Base-by-base conservation (phyloP, 805 yeast genomes). In the Komagataella phaffii region DNA sequence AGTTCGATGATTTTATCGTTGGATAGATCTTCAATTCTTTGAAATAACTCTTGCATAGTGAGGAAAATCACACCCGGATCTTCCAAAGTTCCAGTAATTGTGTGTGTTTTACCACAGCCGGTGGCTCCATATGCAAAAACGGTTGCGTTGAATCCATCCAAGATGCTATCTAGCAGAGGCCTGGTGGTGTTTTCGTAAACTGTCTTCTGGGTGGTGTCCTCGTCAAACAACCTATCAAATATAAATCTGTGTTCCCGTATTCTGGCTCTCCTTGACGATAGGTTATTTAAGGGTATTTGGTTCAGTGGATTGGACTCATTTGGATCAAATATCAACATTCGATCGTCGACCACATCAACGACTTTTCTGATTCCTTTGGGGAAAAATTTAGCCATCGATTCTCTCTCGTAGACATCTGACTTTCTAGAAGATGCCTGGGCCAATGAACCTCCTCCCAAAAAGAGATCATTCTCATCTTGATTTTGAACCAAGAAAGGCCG, bases 91-190 rank as follows among this genome's bases (percentile, higher is more conserved):
- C 96, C 96, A 62, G 84, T 77, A 36, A 90, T 85, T 0, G 98
- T 90, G 63, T 85, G 88, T 0, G 97, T 90, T 62, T 90, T 90
- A n/a, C 98, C 98, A 65, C 97, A 90, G 0, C 98, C 98, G 0
- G 98, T 90, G 24, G 98, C 95, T 1, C 98, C 98, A 63, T 90
- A 90, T 0, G 98, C 97, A 70, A 90, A 90, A 0, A 90, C 88
- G 0, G 96, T 88, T 5, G 96, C 83, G 63, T 91, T 89, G 65
- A 71, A 87, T 0, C 97, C 98, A 55, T 86, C 93, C 46, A 90
- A 64, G 0, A 88, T 81, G 45, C 83, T 76, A 54, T 82, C 88
- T 6, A 90, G 69, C 49, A 88, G 68, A 0, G 95, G 91, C 50
- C 73, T 70, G 0, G 95, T 79, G 0, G 96, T 87, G 30, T 66